Evolutionary conservation across 1,284 basidiomycete species (phyloP), one percentile per base, ranked within the genome.

Genomic region (Rhizoctonia solani): DNA sequence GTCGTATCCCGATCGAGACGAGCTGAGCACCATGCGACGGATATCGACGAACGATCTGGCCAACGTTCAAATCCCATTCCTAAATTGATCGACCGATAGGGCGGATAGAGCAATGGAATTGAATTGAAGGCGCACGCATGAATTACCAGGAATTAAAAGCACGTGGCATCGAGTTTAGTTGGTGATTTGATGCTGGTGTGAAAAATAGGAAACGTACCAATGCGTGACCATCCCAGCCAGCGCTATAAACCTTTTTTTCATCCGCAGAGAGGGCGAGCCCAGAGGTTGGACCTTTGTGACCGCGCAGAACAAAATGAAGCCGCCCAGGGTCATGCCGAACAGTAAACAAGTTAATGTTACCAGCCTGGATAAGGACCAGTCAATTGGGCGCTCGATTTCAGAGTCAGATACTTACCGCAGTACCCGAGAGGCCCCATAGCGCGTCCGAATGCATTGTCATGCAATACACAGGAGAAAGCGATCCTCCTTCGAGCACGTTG

Each of bases 11-110:
- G 46, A 98, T 79, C 13, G 88, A 86, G 2, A 93, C 88, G 11
- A 99, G 84, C 75, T 98, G 95, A 1, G 93, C 87, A 27, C 89
- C 88, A 74, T 97, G 93, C 0, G 89, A 85, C 0, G 85, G 87
- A 74, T 92, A 98, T 42, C 83, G 86, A 49, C 95, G 86, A 4
- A 89, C 83, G 34, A 82, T 80, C 72, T 92, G 85, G 0, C 97
- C 97, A 0, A 90, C 96, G 74, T 99, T 92, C 54, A 99, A 82
- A 78, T 99, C 96, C 96, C 97, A 99, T 86, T 97, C 92, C 93
- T 98, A 75, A 16, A 29, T n/a, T n/a, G n/a, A 32, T 37, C 37
- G 27, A 21, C 25, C 11, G 19, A 42, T 19, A 6, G 37, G 37
- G 8, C 9, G 16, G 37, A 8, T 29, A 30, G 44, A 44, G 25